Base-by-base conservation (phyloP, 176 grass and related monocot genomes). In the Tuctoria greenei region DNA sequence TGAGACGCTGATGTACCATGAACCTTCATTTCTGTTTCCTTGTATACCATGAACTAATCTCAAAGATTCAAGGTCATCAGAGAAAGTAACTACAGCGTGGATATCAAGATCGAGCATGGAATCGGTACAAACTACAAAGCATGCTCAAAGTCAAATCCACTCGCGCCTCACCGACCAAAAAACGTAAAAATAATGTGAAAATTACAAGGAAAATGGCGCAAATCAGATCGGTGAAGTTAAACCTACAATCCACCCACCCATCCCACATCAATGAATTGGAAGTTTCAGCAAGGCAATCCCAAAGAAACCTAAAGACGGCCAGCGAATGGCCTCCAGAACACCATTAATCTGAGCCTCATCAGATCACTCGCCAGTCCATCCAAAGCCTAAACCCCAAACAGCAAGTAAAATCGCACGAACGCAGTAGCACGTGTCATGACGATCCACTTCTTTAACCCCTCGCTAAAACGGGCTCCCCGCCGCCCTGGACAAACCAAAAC, bases 21-120 rank as follows among this genome's bases (percentile, higher is more conserved):
- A 56, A 21, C 9, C 36, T 20, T 36, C 26, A 51, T 56, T 52
- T 20, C 5, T 42, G 20, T 71, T 27, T 26, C 40, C 64, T 68
- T 76, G 28, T 78, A 26, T 68, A 54, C 43, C 54, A 44, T 38
- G 42, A 69, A 78, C 12, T 11, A 73, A 67, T 52, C 68, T 67
- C 41, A 10, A 17, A 9, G 3, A 21, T 21, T 47, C 16, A 60
- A 67, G 21, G 40, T 77, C 73, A 57, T 59, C 49, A 7, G 56
- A 35, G 25, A 27, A 54, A 69, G 34, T 45, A 71, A 14, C 54
- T 63, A 80, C n/a, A 56, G 24, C 24, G 61, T 12, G 28, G 21
- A 42, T 70, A 20, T 69, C 36, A 45, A 82, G 44, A 75, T 45
- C 16, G 39, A 60, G 4, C 10, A 35, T 39, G 46, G 31, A 26